A percentile compares a stretch with the other conserved stretches of the same genome.
Conservation (phyloP, 768 basidiomycete species). For the Boletus reticulatus region DNA sequence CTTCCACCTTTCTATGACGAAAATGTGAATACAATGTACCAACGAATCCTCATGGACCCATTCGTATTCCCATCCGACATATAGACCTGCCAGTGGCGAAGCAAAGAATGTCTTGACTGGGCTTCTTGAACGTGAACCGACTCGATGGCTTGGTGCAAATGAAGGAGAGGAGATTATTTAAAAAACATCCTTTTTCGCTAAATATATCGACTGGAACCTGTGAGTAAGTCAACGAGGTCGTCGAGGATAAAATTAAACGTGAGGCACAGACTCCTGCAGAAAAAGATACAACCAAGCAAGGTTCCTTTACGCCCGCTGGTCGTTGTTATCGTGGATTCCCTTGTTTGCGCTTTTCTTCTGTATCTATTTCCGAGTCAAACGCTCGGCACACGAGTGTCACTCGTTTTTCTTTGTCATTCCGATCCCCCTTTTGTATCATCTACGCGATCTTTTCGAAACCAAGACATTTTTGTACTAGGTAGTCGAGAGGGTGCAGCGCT, state of each 20-base stretch:
- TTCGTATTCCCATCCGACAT: slow-evolving; percentile 91
- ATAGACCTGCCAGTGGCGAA: slow-evolving; percentile 74
- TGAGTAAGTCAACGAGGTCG: slow-evolving; percentile 31
- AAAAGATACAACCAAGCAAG: slow-evolving; percentile 81
- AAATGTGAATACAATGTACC: slow-evolving; percentile 97
- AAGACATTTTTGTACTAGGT: too few relatives aligned
- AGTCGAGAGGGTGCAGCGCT: too few relatives aligned
- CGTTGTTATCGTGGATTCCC: slow-evolving; percentile 12
- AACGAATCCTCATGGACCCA: slow-evolving; percentile 91
- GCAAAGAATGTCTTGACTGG: slow-evolving; percentile 87
- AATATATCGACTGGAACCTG: slow-evolving; percentile 90
- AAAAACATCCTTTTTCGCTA: slow-evolving; percentile 94
- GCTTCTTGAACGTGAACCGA: slow-evolving; percentile 85
- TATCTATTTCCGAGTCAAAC: not conserved
- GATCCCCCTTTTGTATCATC: slow-evolving; percentile 1
- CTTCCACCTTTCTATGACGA: slow-evolving; percentile 99
- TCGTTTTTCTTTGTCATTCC: not conserved
- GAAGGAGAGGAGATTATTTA: slow-evolving; percentile 98
- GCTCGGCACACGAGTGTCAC: not conserved
- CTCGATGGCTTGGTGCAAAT: slow-evolving; percentile 81
- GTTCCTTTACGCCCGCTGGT: slow-evolving; percentile 18
- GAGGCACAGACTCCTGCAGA: slow-evolving; percentile 63
- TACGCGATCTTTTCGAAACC: too few relatives aligned
- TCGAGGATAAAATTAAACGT: not conserved
- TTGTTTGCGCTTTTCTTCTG: not conserved